Evolutionary conservation across 352 stramenopile species (phyloP).

Genomic region (Globisporangium mamillatum): DNA sequence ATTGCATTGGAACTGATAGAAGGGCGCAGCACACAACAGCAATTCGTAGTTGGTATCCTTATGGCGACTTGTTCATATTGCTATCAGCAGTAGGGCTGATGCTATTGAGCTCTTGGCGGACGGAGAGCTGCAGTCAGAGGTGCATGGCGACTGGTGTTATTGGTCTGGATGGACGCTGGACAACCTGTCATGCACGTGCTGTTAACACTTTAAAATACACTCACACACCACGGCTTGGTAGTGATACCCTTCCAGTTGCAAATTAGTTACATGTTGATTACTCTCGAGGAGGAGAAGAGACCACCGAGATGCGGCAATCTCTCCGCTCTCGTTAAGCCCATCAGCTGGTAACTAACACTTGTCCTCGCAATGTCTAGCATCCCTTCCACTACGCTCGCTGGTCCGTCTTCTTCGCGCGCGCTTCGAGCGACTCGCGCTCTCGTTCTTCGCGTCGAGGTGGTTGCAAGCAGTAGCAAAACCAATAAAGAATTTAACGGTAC

Average conservation of each 20-base stretch:
- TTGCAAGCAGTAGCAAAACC: constrained; percentile 25
- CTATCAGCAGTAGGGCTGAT: not conserved
- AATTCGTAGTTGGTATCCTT: too few species aligned
- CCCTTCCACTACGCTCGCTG: constrained; percentile 29
- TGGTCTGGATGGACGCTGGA: not conserved
- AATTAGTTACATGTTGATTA: constrained; percentile 67
- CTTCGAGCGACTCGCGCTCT: constrained; percentile 4
- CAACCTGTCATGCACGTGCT: not conserved
- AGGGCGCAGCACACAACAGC: not conserved
- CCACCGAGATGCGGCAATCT: constrained; percentile 17
- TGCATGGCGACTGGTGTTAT: not conserved
- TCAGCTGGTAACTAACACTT: constrained; percentile 29
- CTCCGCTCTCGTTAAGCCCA: constrained; percentile 23
- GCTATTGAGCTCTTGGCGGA: not conserved
- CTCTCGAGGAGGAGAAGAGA: constrained; percentile 11
- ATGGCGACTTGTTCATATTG: too few species aligned
- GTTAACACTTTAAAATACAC: not conserved
- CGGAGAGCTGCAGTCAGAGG: not conserved
- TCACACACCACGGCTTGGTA: not conserved
- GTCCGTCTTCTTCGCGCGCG: not conserved
- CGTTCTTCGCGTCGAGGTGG: constrained; percentile 2
- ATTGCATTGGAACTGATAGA: not conserved
- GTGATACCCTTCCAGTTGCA: constrained; percentile 14
- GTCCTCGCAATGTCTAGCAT: constrained; percentile 64
- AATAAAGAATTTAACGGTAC: constrained; percentile 73